Percentiles rank a stretch among this genome's conserved stretches.
phyloP scores from a whole-genome alignment of 495 filamentous ascomycete species.

The Aspergillus sclerotiicarbonarius region DNA sequence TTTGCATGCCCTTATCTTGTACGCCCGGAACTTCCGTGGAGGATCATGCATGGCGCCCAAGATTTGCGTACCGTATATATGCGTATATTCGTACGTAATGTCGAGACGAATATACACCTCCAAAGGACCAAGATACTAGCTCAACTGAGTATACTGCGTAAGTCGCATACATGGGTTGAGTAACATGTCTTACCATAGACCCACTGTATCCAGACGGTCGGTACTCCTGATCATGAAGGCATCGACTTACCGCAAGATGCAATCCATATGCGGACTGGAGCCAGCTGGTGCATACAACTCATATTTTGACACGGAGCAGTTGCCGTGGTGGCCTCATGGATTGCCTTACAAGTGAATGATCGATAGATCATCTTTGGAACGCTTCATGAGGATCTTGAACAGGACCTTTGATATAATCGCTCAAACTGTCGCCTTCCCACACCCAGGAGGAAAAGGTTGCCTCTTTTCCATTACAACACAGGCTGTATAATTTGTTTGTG shows the following conservation, averaged over 20 bases:
- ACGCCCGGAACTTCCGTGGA: not conserved
- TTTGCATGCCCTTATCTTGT: not conserved
- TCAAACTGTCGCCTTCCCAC: too few species aligned
- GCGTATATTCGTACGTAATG: not conserved
- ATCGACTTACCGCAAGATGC: not conserved
- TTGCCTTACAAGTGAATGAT: not conserved
- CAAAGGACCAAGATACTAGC: not conserved
- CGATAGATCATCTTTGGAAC: too few species aligned
- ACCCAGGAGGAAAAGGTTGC: too few species aligned
- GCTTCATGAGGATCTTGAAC: not conserved
- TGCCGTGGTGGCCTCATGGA: not conserved
- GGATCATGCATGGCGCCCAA: not conserved
- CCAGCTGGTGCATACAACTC: not conserved
- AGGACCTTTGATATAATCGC: not conserved
- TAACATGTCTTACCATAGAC: not conserved
- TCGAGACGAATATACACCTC: not conserved
- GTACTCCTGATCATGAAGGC: not conserved
- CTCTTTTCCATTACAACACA: too few species aligned
- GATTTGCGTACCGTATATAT: not conserved
- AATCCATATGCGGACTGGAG: not conserved
- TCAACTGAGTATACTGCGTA: not conserved
- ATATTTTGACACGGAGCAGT: not conserved
- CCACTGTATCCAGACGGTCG: constrained; percentile 2
- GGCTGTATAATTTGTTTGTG: too few species aligned
- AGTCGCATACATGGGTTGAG: not conserved